Percentiles rank a stretch among this genome's conserved stretches.
phyloP scores from a whole-genome alignment of 441 rosid genomes.

The Gossypium gossypioides region DNA sequence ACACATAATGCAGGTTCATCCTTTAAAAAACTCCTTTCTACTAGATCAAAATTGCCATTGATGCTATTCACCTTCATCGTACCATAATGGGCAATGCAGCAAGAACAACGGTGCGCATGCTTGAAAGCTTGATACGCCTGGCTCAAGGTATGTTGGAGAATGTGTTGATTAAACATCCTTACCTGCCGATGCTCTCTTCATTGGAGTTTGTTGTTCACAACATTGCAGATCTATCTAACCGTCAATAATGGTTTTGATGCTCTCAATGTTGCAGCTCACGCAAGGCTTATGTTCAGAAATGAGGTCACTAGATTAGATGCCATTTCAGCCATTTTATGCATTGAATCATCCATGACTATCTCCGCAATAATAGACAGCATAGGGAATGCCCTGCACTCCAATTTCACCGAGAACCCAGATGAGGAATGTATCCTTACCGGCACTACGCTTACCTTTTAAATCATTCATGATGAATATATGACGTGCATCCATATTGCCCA shows the following conservation, averaged over 20 bases:
- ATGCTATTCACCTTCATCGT: slow-evolving; percentile 3
- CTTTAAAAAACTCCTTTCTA: not conserved
- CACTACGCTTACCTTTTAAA: not conserved
- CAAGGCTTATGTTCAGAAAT: slow-evolving; percentile 90
- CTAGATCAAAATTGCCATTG: not conserved
- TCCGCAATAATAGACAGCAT: slow-evolving; percentile 81
- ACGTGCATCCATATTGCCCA: slow-evolving; percentile 2
- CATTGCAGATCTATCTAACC: not conserved
- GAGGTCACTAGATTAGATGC: slow-evolving; percentile 81
- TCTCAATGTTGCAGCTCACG: slow-evolving; percentile 57
- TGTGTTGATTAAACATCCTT: not conserved
- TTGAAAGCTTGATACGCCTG: slow-evolving; percentile 90
- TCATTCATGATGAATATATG: not conserved
- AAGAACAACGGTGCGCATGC: slow-evolving; percentile 90
- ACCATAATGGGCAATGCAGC: slow-evolving; percentile 39
- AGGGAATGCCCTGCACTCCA: slow-evolving; percentile 81
- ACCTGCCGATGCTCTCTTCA: not conserved
- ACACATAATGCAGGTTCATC: slow-evolving; percentile 74
- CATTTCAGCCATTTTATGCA: slow-evolving; percentile 78
- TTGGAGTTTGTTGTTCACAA: not conserved
- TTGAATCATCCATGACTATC: slow-evolving; percentile 89
- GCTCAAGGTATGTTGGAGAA: slow-evolving; percentile 62
- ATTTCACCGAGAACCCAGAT: slow-evolving; percentile 78
- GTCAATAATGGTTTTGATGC: not conserved
- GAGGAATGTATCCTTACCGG: slow-evolving; percentile 73